Conservation (phyloP, 345 rosid genomes). For the Psidium guajava region DNA sequence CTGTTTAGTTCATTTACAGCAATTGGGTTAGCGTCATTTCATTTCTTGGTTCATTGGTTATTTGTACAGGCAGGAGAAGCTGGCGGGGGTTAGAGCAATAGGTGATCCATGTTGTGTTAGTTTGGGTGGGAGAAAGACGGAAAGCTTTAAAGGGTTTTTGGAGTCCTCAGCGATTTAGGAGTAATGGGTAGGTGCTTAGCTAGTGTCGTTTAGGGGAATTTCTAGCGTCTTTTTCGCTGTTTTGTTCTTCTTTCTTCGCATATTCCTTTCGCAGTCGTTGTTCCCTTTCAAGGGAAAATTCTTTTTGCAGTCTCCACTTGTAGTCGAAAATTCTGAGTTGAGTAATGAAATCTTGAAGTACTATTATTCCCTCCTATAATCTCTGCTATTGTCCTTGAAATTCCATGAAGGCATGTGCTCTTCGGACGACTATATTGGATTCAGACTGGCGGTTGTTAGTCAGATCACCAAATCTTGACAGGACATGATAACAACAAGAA, state of each 20-base stretch:
- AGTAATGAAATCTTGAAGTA: background rate
- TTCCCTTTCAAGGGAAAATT: slow-evolving; percentile 17
- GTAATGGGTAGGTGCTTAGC: slow-evolving; percentile 12
- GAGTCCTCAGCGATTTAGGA: slow-evolving; percentile 13
- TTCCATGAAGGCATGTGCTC: background rate
- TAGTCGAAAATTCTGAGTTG: background rate
- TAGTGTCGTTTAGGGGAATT: slow-evolving; percentile 9
- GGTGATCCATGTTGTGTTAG: slow-evolving; percentile 11
- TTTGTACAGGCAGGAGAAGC: slow-evolving; percentile 46
- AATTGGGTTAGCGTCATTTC: slow-evolving; percentile 19
- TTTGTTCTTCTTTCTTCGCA: background rate
- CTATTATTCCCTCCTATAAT: background rate
- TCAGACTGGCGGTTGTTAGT: background rate
- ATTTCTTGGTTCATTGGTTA: slow-evolving; percentile 29
- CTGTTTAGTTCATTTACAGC: background rate
- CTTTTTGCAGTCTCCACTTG: slow-evolving; percentile 57
- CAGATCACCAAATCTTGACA: background rate
- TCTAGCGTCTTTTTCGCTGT: slow-evolving; percentile 1
- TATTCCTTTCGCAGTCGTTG: slow-evolving; percentile 1
- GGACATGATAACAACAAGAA: background rate
- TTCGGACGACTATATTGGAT: background rate
- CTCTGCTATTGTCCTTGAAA: background rate
- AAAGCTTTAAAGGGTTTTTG: slow-evolving; percentile 16
- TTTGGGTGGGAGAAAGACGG: slow-evolving; percentile 25
- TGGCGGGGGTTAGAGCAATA: slow-evolving; percentile 19